Conservation (phyloP, 306 rosid species). For the Cucurbita ficifolia region DNA sequence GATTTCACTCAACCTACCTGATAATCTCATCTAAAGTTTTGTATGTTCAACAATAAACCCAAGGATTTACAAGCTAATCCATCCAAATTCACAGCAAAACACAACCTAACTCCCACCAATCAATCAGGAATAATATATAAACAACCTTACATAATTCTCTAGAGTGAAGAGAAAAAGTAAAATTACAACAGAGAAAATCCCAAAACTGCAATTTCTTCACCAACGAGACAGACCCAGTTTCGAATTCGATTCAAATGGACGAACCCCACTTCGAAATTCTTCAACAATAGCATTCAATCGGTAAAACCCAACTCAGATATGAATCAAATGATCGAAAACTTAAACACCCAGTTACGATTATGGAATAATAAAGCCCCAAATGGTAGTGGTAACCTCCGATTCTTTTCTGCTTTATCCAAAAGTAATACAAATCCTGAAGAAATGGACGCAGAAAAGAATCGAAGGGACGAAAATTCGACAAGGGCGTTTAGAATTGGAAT, state of each 20-base stretch:
- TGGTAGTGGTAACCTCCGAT: neutral
- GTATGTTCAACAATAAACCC: neutral
- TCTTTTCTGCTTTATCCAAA: neutral
- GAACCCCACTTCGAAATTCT: neutral
- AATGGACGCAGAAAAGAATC: neutral
- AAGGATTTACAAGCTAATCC: neutral
- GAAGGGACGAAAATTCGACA: neutral
- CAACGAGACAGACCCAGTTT: neutral
- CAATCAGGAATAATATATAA: neutral
- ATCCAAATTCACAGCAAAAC: neutral
- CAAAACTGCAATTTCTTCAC: neutral
- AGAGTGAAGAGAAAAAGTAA: neutral
- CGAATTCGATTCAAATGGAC: neutral
- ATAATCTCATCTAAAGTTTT: neutral
- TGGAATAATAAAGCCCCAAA: neutral
- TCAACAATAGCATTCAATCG: neutral
- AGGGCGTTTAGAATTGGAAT: too few species aligned
- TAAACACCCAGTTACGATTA: neutral
- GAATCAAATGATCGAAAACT: neutral
- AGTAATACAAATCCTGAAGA: neutral
- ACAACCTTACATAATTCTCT: neutral
- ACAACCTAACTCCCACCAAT: slow-evolving; percentile 5
- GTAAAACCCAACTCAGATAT: neutral
- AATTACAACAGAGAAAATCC: neutral
- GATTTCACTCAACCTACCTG: neutral